These are phyloP conservation scores for Microsporum audouinii DNA, from an alignment of 2,329 filamentous ascomycete species.

Conservation along the genomic window DNA sequence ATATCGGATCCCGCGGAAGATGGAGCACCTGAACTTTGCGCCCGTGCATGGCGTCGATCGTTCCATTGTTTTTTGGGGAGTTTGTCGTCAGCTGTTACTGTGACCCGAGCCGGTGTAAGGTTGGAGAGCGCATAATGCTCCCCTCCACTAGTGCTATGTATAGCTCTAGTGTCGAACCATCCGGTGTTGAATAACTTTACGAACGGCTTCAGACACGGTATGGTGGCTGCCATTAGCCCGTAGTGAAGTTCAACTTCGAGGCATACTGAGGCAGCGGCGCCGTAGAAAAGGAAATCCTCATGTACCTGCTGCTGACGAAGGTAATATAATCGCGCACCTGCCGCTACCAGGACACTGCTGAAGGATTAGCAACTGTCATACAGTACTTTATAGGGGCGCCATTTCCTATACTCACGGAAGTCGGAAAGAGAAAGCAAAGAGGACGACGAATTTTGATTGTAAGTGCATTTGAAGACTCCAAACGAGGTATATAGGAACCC, in stretches of 20 bases:
- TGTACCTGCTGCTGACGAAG: conserved; percentile 6
- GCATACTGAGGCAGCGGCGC: conserved; percentile 10
- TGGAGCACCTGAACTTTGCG: conserved; percentile 3
- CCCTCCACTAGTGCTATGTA: conserved; percentile 1
- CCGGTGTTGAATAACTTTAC: conserved; percentile 15
- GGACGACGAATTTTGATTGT: conserved; percentile 12
- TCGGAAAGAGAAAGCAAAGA: conserved; percentile 15
- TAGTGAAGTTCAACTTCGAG: conserved; percentile 13
- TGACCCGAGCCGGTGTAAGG: conserved; percentile 2
- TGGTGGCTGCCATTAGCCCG: conserved; percentile 14
- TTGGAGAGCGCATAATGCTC: conserved; percentile 11
- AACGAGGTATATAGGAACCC: conserved; percentile 13
- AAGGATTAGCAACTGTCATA: background rate
- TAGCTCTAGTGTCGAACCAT: conserved; percentile 9
- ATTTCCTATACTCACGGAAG: conserved; percentile 12
- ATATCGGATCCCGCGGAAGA: conserved; percentile 11
- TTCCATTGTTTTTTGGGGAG: background rate
- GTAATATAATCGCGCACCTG: conserved; percentile 10
- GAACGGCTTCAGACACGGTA: conserved; percentile 15
- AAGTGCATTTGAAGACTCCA: conserved; percentile 13
- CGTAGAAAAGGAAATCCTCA: conserved; percentile 12
- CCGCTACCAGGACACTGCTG: conserved; percentile 11
- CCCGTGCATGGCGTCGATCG: background rate
- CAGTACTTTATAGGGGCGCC: background rate
- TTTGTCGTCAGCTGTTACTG: background rate